These are phyloP conservation scores for Aspergillus arachidicola DNA, from an alignment of 2,329 filamentous ascomycete genomes.

Conservation along the genomic window DNA sequence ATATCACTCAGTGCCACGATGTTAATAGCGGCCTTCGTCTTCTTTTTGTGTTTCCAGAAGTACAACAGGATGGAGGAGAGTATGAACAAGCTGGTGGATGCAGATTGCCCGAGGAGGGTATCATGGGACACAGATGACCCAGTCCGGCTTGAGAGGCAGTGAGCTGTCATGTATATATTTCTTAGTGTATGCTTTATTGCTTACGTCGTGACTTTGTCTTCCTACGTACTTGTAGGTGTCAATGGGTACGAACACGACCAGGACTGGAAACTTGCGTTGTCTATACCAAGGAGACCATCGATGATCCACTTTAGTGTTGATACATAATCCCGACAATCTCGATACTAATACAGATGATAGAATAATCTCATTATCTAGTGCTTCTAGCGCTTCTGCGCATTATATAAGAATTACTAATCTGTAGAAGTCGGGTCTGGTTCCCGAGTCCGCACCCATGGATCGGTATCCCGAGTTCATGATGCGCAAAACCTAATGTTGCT, in stretches of 20 bases:
- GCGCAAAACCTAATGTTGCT: not conserved
- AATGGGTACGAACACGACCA: not conserved
- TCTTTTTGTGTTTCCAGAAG: constrained; percentile 15
- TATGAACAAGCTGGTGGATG: constrained; percentile 10
- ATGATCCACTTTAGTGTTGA: too few species aligned
- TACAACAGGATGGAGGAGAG: constrained; percentile 20
- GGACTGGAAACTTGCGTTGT: too few species aligned
- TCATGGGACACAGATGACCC: not conserved
- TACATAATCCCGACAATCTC: too few species aligned
- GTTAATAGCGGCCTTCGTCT: constrained; percentile 8
- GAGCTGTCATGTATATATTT: not conserved
- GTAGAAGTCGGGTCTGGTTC: not conserved
- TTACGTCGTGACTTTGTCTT: not conserved
- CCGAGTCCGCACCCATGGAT: not conserved
- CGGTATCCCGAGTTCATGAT: not conserved
- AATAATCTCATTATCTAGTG: too few species aligned
- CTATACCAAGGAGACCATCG: too few species aligned
- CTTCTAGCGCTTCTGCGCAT: too few species aligned
- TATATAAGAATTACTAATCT: not conserved
- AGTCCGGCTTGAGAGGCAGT: not conserved
- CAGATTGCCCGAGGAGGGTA: not conserved
- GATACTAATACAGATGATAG: too few species aligned
- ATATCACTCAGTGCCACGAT: constrained; percentile 6
- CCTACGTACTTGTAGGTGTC: not conserved
- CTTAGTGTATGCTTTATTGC: not conserved